phyloP scores from a whole-genome alignment of 1,284 basidiomycete genomes.

The Pseudozyma hubeiensis region DNA sequence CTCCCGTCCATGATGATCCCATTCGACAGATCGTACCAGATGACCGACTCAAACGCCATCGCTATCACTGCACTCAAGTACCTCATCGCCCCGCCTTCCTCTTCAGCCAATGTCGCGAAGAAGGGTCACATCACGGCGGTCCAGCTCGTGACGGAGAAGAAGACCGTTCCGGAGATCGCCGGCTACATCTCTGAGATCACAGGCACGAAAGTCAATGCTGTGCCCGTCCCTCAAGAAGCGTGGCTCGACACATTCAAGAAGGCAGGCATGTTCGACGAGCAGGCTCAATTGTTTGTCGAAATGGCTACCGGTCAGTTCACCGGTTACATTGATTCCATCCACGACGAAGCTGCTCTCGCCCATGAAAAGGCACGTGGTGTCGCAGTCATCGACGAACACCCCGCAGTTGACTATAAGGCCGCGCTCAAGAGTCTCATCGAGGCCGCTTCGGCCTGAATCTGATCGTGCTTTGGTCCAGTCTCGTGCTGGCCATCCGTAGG shows the following conservation, averaged over 20 bases:
- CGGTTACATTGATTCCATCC: constrained; percentile 12
- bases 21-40: constrained; percentile 16
- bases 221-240: constrained; percentile 23
- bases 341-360: constrained; percentile 9
- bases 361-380: constrained; percentile 21
- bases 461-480: no score
- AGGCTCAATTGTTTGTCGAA: constrained; percentile 9
- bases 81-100: constrained; percentile 6
- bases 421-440: constrained; percentile 16
- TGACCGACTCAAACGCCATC: constrained; percentile 13
- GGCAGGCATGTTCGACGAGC: constrained; percentile 20
- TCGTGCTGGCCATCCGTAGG: no score
- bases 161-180: constrained; percentile 31
- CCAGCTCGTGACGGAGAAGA: constrained; percentile 12
- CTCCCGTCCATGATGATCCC: constrained; percentile 27
- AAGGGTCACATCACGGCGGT: constrained; percentile 19
- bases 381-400: constrained; percentile 13
- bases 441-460: no score
- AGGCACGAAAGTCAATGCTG: constrained; percentile 14
- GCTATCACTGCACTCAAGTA: constrained; percentile 28
- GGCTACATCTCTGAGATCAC: constrained; percentile 15
- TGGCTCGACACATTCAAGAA: constrained; percentile 24
- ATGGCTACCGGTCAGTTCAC: constrained; percentile 8
- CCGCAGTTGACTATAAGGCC: constrained; percentile 16
- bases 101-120: neutral